A percentile compares a stretch with the other conserved stretches of the same genome.
phyloP scores from a whole-genome alignment of 768 basidiomycete species.

The Aureoboletus auriporus region DNA sequence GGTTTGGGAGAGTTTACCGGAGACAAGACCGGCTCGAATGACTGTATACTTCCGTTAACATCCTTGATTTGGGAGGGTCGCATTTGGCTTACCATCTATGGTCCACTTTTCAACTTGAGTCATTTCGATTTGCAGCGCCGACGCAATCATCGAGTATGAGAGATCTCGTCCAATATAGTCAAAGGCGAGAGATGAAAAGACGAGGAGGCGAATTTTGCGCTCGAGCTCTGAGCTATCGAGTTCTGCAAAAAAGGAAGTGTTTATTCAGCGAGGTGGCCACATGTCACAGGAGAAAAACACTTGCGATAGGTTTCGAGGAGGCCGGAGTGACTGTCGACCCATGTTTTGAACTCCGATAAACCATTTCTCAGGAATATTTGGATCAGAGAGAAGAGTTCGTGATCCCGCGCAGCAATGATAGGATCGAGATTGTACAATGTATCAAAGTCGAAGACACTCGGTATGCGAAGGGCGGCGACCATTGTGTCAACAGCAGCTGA shows the following conservation, averaged over 20 bases:
- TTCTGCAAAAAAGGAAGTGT: constrained; percentile 35
- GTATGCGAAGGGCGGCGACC: constrained; percentile 59
- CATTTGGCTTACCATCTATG: constrained; percentile 62
- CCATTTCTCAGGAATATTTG: constrained; percentile 69
- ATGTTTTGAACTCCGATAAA: constrained; percentile 56
- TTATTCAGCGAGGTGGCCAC: neutral
- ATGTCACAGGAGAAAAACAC: constrained; percentile 11
- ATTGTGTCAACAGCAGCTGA: constrained; percentile 58
- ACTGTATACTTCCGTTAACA: constrained; percentile 38
- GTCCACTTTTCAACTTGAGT: constrained; percentile 81
- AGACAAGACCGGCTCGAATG: constrained; percentile 74
- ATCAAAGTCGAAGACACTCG: constrained; percentile 77
- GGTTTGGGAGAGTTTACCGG: constrained; percentile 82
- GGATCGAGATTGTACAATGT: constrained; percentile 72
- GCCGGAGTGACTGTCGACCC: constrained; percentile 49
- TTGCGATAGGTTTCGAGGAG: constrained; percentile 56
- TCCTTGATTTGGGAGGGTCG: neutral
- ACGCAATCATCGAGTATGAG: constrained; percentile 65
- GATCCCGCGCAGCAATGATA: constrained; percentile 58
- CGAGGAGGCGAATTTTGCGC: constrained; percentile 75
- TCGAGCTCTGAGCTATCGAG: constrained; percentile 59
- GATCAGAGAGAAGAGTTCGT: constrained; percentile 71
- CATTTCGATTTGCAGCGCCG: constrained; percentile 58
- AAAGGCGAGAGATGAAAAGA: constrained; percentile 74
- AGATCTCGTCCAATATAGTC: constrained; percentile 71